Percentiles rank a stretch among this genome's conserved stretches.
These are phyloP conservation scores for Xylaria sp. DNA, from an alignment of 2,329 filamentous ascomycete species.

Conservation along the genomic window DNA sequence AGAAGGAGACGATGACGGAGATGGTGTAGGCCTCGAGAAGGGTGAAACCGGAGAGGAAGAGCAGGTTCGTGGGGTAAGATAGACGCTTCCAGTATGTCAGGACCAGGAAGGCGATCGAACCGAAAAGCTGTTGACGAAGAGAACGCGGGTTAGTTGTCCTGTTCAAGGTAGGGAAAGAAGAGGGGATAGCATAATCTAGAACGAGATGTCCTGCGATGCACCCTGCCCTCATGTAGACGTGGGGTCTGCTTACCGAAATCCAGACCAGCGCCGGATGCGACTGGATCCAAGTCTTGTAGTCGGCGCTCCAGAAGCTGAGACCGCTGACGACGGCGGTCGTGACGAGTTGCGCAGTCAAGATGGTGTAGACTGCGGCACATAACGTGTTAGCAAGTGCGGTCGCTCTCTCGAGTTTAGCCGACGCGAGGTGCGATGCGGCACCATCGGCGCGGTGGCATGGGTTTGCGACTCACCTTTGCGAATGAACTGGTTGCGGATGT, in stretches of 20 bases:
- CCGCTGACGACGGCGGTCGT: slow-evolving; percentile 81
- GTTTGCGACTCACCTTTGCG: slow-evolving; percentile 64
- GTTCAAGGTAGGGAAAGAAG: background rate
- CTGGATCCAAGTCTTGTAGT: slow-evolving; percentile 89
- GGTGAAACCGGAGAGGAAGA: slow-evolving; percentile 92
- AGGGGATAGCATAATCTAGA: slow-evolving; percentile 2
- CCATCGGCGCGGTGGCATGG: background rate
- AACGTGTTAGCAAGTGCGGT: background rate
- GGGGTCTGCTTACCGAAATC: slow-evolving; percentile 64
- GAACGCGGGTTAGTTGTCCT: slow-evolving; percentile 17
- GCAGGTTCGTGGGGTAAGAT: slow-evolving; percentile 90
- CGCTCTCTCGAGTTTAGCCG: background rate
- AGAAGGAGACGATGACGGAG: slow-evolving; percentile 91
- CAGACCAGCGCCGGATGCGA: slow-evolving; percentile 83
- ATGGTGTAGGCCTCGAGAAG: slow-evolving; percentile 91
- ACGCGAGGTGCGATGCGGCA: background rate
- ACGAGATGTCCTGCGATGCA: background rate
- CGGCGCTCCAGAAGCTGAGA: slow-evolving; percentile 80
- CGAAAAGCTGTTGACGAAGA: slow-evolving; percentile 63
- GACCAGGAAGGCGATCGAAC: slow-evolving; percentile 81
- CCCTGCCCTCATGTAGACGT: background rate
- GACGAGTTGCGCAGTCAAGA: slow-evolving; percentile 92
- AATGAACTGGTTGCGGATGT: slow-evolving; percentile 96
- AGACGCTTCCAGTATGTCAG: slow-evolving; percentile 96
- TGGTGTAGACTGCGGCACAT: slow-evolving; percentile 74